A percentile compares a stretch with the other conserved stretches of the same genome.
phyloP scores from a whole-genome alignment of 2,329 filamentous ascomycete genomes.

The Pseudocercospora macadamiae region DNA sequence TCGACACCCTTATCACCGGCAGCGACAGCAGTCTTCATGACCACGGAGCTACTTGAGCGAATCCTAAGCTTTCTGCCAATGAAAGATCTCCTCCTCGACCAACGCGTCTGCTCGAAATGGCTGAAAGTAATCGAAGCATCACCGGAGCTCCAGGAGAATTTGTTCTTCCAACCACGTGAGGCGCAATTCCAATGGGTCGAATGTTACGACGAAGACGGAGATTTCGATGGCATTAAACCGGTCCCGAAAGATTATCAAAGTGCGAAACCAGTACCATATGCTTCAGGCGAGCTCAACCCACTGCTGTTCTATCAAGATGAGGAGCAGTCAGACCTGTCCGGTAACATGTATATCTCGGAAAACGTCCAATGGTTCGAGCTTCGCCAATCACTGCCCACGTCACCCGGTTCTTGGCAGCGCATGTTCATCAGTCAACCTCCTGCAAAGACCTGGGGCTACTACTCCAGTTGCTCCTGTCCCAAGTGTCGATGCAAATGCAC shows the following conservation, averaged over 20 bases:
- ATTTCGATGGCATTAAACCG: background rate
- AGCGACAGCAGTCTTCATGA: background rate
- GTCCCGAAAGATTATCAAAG: background rate
- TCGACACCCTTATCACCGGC: too few species aligned
- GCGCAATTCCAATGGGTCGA: background rate
- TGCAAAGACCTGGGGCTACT: too few species aligned
- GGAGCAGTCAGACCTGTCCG: too few species aligned
- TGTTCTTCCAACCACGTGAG: background rate
- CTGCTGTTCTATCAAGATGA: background rate
- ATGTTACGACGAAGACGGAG: background rate
- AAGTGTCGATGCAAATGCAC: too few species aligned
- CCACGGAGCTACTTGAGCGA: constrained; percentile 1
- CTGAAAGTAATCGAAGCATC: background rate
- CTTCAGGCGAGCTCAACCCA: background rate
- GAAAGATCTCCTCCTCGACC: constrained; percentile 7
- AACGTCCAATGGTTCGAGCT: too few species aligned
- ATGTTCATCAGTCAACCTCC: too few species aligned
- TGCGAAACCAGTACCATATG: background rate
- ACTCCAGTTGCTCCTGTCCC: too few species aligned
- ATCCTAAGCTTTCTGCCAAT: constrained; percentile 5
- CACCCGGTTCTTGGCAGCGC: too few species aligned
- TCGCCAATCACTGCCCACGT: too few species aligned
- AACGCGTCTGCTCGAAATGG: constrained; percentile 2
- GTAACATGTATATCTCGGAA: too few species aligned
- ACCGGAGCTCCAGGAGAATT: constrained; percentile 1